These are phyloP conservation scores for Cenchrus purpureus DNA, from an alignment of 176 grass and related monocot species.

Conservation along the genomic window DNA sequence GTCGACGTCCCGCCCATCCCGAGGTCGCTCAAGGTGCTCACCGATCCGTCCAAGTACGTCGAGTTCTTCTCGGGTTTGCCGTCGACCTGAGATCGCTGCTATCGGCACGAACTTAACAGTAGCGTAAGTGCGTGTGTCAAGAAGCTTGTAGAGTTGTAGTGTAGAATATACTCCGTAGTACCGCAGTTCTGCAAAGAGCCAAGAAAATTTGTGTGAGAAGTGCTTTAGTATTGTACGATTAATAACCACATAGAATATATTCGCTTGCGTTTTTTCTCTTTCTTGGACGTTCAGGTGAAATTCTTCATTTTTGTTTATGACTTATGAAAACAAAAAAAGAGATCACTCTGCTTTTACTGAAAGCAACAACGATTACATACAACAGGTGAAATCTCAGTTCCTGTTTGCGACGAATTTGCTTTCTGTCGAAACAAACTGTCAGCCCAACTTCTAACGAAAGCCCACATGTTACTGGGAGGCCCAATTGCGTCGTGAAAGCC, in stretches of 20 bases:
- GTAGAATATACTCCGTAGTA: background rate
- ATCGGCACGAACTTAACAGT: background rate
- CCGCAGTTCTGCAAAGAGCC: background rate
- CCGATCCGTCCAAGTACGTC: conserved; percentile 35
- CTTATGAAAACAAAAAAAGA: too few species aligned
- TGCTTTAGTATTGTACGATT: background rate
- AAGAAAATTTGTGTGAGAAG: background rate
- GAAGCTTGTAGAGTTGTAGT: too few species aligned
- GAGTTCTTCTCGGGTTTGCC: conserved; percentile 49
- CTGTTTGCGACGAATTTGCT: too few species aligned
- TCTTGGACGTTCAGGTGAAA: too few species aligned
- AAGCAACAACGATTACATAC: too few species aligned
- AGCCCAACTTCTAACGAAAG: background rate
- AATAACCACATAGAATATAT: background rate
- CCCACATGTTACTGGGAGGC: background rate
- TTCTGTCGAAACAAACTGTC: background rate
- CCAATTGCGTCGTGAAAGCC: too few species aligned
- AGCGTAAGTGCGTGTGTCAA: background rate
- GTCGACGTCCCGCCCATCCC: conserved; percentile 48
- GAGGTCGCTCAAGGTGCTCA: conserved; percentile 53
- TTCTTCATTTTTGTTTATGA: too few species aligned
- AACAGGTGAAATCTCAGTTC: too few species aligned
- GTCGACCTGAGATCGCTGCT: conserved; percentile 16
- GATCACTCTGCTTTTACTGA: too few species aligned
- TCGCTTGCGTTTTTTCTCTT: too few species aligned